A percentile compares a stretch with the other conserved stretches of the same genome.
Conservation (phyloP, 768 basidiomycete species). For the Pisolithus orientalis region DNA sequence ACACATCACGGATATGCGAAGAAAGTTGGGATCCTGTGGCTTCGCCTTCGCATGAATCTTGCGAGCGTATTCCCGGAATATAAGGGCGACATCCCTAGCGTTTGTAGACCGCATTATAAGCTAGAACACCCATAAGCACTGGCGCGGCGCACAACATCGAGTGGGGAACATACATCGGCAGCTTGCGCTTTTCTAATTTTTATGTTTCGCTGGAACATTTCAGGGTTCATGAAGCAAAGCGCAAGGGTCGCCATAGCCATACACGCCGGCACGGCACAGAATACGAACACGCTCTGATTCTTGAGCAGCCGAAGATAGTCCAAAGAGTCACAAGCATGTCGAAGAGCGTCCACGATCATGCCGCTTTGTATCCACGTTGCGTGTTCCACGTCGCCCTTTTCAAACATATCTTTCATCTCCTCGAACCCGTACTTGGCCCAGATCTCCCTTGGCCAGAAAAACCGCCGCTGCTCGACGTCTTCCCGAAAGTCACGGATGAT, state of each 20-base stretch:
- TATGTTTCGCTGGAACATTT: conserved; percentile 80
- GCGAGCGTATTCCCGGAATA: conserved; percentile 79
- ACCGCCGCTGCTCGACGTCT: conserved; percentile 76
- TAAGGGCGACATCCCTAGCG: conserved; percentile 81
- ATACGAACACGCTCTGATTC: conserved; percentile 92
- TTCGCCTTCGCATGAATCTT: conserved; percentile 76
- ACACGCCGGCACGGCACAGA: conserved; percentile 88
- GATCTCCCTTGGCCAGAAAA: conserved; percentile 94
- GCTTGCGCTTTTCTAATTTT: conserved; percentile 95
- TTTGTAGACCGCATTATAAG: conserved; percentile 91
- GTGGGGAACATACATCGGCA: conserved; percentile 51
- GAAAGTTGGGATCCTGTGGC: conserved; percentile 81
- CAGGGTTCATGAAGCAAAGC: conserved; percentile 88
- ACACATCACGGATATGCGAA: conserved; percentile 76
- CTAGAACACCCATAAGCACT: conserved; percentile 30
- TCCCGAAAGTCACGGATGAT: conserved; percentile 95
- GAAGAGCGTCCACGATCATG: conserved; percentile 83
- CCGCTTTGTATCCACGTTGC: conserved; percentile 80
- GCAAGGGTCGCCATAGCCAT: conserved; percentile 96
- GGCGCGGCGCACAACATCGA: too few species aligned
- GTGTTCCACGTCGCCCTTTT: conserved; percentile 49
- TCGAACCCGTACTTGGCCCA: conserved; percentile 77
- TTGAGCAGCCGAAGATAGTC: conserved; percentile 85
- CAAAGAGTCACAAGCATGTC: conserved; percentile 78
- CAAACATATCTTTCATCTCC: conserved; percentile 63